Evolutionary conservation across 352 stramenopile species (phyloP).

Genomic region (Aphanomyces cochlioides): DNA sequence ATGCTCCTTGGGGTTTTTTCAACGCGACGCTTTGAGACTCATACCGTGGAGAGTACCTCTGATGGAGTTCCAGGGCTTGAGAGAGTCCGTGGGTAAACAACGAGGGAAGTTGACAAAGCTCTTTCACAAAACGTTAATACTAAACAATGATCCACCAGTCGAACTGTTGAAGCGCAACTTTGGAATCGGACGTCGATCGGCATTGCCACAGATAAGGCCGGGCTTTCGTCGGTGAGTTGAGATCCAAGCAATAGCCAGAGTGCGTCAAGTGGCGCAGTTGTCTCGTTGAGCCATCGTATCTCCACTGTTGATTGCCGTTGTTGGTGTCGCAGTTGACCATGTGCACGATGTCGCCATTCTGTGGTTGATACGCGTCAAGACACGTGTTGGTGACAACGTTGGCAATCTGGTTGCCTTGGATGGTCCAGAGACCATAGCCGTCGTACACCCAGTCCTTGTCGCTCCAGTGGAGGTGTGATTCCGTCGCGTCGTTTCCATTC

Average conservation of each 20-base stretch:
- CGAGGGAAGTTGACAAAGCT: no score
- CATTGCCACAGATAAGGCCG: background rate
- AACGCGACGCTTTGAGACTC: no score
- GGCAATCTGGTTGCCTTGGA: background rate
- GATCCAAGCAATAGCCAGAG: constrained; percentile 53
- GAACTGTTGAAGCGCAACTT: no score
- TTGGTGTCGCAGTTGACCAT: constrained; percentile 50
- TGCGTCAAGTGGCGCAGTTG: constrained; percentile 44
- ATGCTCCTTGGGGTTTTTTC: no score
- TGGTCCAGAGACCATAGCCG: background rate
- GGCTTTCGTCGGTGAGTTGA: background rate
- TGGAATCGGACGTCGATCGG: background rate
- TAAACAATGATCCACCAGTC: no score
- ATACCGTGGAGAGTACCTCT: no score
- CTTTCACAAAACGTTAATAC: no score
- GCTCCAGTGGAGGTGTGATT: background rate
- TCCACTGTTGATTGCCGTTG: constrained; percentile 70
- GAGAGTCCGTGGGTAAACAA: no score
- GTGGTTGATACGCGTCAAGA: constrained; percentile 53
- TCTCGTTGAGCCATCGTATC: constrained; percentile 43
- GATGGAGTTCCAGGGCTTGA: no score
- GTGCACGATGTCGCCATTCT: constrained; percentile 53
- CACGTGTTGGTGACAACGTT: constrained; percentile 32
- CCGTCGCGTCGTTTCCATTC: background rate
- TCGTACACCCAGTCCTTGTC: background rate